These are phyloP conservation scores for Arabidopsis lyrata DNA, from an alignment of 441 rosid genomes.

Conservation along the genomic window DNA sequence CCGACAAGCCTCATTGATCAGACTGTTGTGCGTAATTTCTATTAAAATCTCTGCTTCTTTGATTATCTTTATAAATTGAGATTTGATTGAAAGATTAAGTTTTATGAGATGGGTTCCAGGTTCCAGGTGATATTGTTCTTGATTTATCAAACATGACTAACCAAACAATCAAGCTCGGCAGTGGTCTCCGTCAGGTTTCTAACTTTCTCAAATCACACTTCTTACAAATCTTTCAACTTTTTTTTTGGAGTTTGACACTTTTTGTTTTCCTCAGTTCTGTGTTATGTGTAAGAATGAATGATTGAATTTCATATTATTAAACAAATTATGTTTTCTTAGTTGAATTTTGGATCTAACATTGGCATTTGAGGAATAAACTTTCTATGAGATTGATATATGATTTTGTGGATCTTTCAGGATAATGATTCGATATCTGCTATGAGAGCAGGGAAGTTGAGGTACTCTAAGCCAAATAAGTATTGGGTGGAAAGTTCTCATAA, in stretches of 20 bases:
- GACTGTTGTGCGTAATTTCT: constrained; percentile 52
- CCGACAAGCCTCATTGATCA: constrained; percentile 54
- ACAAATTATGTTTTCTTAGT: too few relatives aligned
- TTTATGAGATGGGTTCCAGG: constrained; percentile 47
- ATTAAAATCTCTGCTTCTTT: not conserved
- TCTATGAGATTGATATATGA: constrained; percentile 1
- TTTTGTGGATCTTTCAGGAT: constrained; percentile 56
- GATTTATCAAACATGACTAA: constrained; percentile 72
- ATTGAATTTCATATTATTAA: too few relatives aligned
- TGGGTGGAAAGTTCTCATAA: constrained; percentile 93
- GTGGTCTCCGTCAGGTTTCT: constrained; percentile 80
- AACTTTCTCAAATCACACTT: not conserved
- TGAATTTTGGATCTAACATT: too few relatives aligned
- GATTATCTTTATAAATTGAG: not conserved
- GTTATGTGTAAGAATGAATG: not conserved
- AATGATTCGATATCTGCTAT: constrained; percentile 65
- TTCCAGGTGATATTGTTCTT: constrained; percentile 86
- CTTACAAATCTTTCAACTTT: not conserved
- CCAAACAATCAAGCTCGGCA: constrained; percentile 82
- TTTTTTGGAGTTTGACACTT: not conserved
- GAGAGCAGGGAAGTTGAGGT: constrained; percentile 78
- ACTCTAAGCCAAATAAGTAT: constrained; percentile 85
- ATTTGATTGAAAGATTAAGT: not conserved
- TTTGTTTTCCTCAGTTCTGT: not conserved
- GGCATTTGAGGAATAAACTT: too few relatives aligned